A percentile compares a stretch with the other conserved stretches of the same genome.
phyloP scores from a whole-genome alignment of 2,329 filamentous ascomycete species.

The Cytospora mali region DNA sequence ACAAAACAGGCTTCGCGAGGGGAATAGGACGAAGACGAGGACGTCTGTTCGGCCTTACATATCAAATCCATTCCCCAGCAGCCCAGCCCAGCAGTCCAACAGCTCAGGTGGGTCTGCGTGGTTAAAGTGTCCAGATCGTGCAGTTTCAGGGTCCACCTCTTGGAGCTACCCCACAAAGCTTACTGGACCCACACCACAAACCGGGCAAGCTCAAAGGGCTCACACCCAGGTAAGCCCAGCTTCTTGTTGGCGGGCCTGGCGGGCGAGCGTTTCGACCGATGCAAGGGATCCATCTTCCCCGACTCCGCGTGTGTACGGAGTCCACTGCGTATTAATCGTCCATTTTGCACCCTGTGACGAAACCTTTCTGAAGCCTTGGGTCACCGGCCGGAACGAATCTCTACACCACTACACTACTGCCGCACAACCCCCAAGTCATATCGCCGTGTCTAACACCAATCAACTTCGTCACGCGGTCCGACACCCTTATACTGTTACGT shows the following conservation, averaged over 20 bases:
- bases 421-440: background rate
- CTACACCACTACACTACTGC: background rate
- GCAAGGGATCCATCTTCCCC: background rate
- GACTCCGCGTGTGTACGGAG: constrained; percentile 4
- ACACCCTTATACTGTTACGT: background rate
- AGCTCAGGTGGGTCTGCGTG: background rate
- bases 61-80: too few relatives aligned
- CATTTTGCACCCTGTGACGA: constrained; percentile 21
- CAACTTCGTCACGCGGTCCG: constrained; percentile 18
- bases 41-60: too few relatives aligned
- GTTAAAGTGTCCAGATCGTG: constrained; percentile 13
- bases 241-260: background rate
- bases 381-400: background rate
- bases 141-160: constrained; percentile 20
- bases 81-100: too few relatives aligned
- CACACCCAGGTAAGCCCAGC: background rate
- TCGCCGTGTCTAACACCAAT: constrained; percentile 8
- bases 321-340: constrained; percentile 6
- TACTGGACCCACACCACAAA: background rate
- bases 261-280: background rate
- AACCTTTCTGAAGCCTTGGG: constrained; percentile 26
- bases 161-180: constrained; percentile 27
- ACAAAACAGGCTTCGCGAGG: background rate
- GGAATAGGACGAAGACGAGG: background rate
- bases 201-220: background rate